Percentiles rank a stretch among this genome's conserved stretches.
Conservation (phyloP, 768 basidiomycete species). For the Tephrocybe rancida region DNA sequence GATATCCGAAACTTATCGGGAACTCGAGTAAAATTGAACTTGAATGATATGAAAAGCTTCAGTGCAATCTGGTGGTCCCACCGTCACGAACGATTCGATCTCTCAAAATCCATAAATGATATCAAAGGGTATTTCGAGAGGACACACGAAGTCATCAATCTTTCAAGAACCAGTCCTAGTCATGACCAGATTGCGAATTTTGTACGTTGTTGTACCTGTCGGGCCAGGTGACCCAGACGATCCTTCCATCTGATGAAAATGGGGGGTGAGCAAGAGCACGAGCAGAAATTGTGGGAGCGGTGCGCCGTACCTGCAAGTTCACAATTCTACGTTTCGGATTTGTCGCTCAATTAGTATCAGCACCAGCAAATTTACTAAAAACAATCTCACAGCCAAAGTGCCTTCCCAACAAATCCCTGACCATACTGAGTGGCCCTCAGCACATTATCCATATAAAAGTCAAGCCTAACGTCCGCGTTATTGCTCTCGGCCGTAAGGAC, state of each 20-base stretch:
- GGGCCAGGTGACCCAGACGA: constrained; percentile 47
- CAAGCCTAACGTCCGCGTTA: constrained; percentile 37
- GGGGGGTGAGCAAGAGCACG: background rate
- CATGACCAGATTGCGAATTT: constrained; percentile 40
- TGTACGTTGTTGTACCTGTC: constrained; percentile 41
- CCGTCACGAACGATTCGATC: no score
- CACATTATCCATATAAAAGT: constrained; percentile 43
- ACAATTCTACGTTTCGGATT: constrained; percentile 32
- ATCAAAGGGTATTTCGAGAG: no score
- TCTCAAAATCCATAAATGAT: no score
- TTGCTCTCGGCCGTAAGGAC: constrained; percentile 41
- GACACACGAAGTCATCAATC: background rate
- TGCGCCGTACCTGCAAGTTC: constrained; percentile 36
- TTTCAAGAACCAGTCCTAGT: constrained; percentile 34
- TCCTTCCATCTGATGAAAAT: constrained; percentile 42
- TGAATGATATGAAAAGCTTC: no score
- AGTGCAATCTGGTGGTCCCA: no score
- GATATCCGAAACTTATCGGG: no score
- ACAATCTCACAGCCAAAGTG: constrained; percentile 41
- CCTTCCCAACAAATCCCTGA: constrained; percentile 39
- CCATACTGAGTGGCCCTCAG: constrained; percentile 40
- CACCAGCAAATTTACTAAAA: background rate
- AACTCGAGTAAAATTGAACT: no score
- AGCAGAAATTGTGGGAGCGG: background rate
- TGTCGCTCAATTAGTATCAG: background rate